Conservation (phyloP, 768 basidiomycete species). For the Boletellus sp. region DNA sequence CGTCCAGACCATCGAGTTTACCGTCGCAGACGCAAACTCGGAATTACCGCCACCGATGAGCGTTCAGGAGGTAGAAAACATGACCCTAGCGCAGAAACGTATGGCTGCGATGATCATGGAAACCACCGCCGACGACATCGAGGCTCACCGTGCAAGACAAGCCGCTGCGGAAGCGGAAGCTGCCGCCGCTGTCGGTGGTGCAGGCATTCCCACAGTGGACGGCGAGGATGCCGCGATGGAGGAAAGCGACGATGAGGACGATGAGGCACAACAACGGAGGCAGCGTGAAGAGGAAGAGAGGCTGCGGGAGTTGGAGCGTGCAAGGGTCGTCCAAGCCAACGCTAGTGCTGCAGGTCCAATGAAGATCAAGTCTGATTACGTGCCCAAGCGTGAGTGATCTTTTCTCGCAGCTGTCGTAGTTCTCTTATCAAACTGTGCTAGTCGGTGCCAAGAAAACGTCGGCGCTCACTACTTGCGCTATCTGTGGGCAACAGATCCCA, state of each 20-base stretch:
- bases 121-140: slow-evolving; percentile 81
- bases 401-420: not conserved
- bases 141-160: slow-evolving; percentile 75
- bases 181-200: slow-evolving; percentile 70
- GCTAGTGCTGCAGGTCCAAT: slow-evolving; percentile 76
- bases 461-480: slow-evolving; percentile 81
- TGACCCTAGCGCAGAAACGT: slow-evolving; percentile 95
- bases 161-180: slow-evolving; percentile 85
- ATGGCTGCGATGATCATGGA: slow-evolving; percentile 99
- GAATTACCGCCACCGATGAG: slow-evolving; percentile 97
- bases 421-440: slow-evolving; percentile 28
- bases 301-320: slow-evolving; percentile 66
- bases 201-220: slow-evolving; percentile 41
- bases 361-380: slow-evolving; percentile 96
- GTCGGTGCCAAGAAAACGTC: slow-evolving; percentile 61
- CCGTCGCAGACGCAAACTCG: slow-evolving; percentile 81
- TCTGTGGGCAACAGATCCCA: slow-evolving; percentile 95
- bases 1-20: slow-evolving; percentile 97
- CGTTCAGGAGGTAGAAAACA: slow-evolving; percentile 89
- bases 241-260: slow-evolving; percentile 85
- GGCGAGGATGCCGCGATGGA: slow-evolving; percentile 66
- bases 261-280: slow-evolving; percentile 53
- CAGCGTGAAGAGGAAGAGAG: slow-evolving; percentile 69
- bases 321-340: slow-evolving; percentile 76
- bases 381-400: slow-evolving; percentile 76